phyloP scores from a whole-genome alignment of 805 yeast genomes.

The Metschnikowia arizonensis region DNA sequence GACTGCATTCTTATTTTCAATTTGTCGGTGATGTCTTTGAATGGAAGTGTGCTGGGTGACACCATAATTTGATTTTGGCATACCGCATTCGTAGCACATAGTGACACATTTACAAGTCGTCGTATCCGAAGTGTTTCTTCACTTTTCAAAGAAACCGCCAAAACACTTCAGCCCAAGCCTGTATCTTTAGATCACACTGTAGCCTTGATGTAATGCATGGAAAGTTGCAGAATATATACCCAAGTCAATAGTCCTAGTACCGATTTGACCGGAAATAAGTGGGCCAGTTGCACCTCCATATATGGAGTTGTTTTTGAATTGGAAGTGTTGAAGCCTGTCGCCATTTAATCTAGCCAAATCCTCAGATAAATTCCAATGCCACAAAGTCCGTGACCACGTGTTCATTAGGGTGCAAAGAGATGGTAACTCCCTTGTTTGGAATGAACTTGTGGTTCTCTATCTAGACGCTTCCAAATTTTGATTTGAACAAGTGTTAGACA shows the following conservation, averaged over 20 bases:
- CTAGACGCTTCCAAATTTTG: constrained; percentile 66
- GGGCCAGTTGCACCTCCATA: constrained; percentile 92
- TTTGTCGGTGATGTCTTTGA: background rate
- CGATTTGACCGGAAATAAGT: constrained; percentile 55
- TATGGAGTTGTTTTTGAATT: constrained; percentile 77
- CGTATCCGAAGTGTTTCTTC: constrained; percentile 62
- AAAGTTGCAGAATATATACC: constrained; percentile 81
- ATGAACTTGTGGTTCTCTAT: constrained; percentile 75
- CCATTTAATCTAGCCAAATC: constrained; percentile 63
- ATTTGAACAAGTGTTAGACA: constrained; percentile 77
- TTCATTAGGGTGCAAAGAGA: constrained; percentile 74
- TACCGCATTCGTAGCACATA: background rate
- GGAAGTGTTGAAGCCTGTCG: constrained; percentile 74
- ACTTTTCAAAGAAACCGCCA: constrained; percentile 60
- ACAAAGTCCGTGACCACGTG: constrained; percentile 80
- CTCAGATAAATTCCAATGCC: constrained; percentile 65
- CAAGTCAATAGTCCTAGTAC: constrained; percentile 72
- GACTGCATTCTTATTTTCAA: no score
- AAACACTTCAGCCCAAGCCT: constrained; percentile 72
- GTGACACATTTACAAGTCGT: constrained; percentile 35
- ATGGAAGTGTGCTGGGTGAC: background rate
- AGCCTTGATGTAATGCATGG: constrained; percentile 86
- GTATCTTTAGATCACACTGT: constrained; percentile 74
- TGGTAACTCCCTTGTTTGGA: constrained; percentile 71
- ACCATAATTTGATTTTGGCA: background rate